A percentile compares a stretch with the other conserved stretches of the same genome.
Conservation (phyloP, 83 land plant species). For the Picea mariana region DNA sequence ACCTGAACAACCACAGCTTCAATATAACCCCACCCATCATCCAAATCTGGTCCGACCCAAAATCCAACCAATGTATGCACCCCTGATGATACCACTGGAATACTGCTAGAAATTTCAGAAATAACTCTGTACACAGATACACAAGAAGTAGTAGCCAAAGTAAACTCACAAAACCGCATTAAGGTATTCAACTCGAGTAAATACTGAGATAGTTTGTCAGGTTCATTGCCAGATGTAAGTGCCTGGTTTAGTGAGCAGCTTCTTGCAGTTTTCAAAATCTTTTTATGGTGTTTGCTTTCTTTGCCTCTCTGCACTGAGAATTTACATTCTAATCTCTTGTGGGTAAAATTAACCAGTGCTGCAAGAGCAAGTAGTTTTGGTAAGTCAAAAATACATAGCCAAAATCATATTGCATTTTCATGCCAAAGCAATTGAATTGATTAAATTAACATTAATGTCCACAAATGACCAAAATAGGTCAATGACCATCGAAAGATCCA, state of each 20-base stretch:
- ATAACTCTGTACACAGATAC: neutral
- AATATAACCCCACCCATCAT: slow-evolving; percentile 68
- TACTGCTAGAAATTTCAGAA: neutral
- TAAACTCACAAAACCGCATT: neutral
- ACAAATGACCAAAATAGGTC: no score
- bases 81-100: slow-evolving; percentile 1
- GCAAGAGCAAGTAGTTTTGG: neutral
- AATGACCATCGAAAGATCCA: no score
- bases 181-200: slow-evolving; percentile 5
- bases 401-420: neutral
- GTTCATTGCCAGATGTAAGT: neutral
- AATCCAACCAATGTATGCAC: slow-evolving; percentile 34
- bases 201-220: neutral
- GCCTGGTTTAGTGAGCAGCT: neutral
- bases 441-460: no score
- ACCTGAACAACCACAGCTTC: slow-evolving; percentile 38
- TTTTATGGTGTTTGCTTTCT: neutral
- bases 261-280: neutral
- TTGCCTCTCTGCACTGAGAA: neutral
- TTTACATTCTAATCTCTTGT: slow-evolving; percentile 6
- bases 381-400: neutral
- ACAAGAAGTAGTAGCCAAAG: slow-evolving; percentile 11
- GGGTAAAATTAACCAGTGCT: neutral
- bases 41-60: slow-evolving; percentile 60
- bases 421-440: neutral